Conservation (phyloP, 2,329 filamentous ascomycete genomes). For the Aspergillus ochraceus region DNA sequence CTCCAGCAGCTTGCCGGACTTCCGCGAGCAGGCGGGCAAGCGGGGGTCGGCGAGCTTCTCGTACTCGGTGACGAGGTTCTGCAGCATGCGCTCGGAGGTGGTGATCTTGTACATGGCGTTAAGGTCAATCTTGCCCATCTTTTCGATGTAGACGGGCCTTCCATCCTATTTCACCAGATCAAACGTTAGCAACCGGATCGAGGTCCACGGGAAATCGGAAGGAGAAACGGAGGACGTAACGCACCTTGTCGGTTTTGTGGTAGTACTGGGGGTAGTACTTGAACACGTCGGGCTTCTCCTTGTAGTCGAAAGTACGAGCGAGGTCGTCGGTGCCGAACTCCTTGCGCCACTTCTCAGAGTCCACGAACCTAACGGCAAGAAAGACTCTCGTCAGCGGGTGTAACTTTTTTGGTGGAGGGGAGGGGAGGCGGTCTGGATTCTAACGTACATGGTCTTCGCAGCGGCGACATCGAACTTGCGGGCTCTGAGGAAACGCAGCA, state of each 20-base stretch:
- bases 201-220: not conserved
- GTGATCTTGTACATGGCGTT: slow-evolving; percentile 91
- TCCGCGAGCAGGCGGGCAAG: slow-evolving; percentile 91
- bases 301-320: slow-evolving; percentile 79
- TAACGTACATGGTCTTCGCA: slow-evolving; percentile 80
- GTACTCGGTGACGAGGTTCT: slow-evolving; percentile 96
- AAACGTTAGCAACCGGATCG: slow-evolving; percentile 7
- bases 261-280: slow-evolving; percentile 98
- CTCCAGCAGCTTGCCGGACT: slow-evolving; percentile 84
- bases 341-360: slow-evolving; percentile 87
- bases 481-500: slow-evolving; percentile 90
- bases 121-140: slow-evolving; percentile 90
- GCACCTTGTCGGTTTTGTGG: slow-evolving; percentile 70
- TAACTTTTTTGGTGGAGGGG: not conserved
- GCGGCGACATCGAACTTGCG: slow-evolving; percentile 89
- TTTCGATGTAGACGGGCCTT: slow-evolving; percentile 94
- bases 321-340: slow-evolving; percentile 81
- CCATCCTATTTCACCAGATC: slow-evolving; percentile 66
- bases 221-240: slow-evolving; percentile 6
- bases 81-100: slow-evolving; percentile 86
- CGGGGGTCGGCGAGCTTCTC: slow-evolving; percentile 93
- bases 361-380: slow-evolving; percentile 69
- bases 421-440: not conserved
- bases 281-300: slow-evolving; percentile 79
- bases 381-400: slow-evolving; percentile 1